Base-by-base conservation (phyloP, 805 yeast genomes). In the Wickerhamomyces tratensis region DNA sequence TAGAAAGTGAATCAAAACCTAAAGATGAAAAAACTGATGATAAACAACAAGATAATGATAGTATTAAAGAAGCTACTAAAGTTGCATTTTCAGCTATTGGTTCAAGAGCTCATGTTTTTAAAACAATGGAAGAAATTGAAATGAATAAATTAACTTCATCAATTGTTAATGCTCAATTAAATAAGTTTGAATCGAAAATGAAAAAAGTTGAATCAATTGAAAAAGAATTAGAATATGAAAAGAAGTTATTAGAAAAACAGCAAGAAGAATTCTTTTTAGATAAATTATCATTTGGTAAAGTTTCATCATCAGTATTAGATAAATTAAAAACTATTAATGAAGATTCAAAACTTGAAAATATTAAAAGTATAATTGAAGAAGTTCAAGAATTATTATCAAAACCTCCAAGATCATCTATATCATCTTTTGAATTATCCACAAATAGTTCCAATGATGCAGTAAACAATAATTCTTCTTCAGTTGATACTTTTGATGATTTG, bases 41-140 rank as follows among this genome's bases (percentile, higher is more conserved):
- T 12, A 27, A 38, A 29, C 43, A 45, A 25, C 33, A 37, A 33
- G 43, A 46, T 25, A 37, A 40, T 36, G 36, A 41, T 12, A 25
- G 37, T 14, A 42, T 41, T 6, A 13, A 31, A 31, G 34, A 81
- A 43, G 85, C 85, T 2, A 76, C 84, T 0, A 66, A 76, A 7
- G 64, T 79, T n/a, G 80, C 93, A 1, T 66, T 89, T 44, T 89
- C 94, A 4, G 66, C 84, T 10, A 64, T 84, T 35, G 95, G 93
- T 4, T 80, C 87, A 2, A 74, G 93, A 46, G 72, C 93, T 26
- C 87, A 85, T 56, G 71, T 84, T 20, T 83, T 86, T 62, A 86
- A 91, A 15, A 76, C 79, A 5, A 79, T 76, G 55, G 94, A 86
- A 59, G 96, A 86, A 54, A 68, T 88, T 46, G 87, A 82, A 55